phyloP scores from a whole-genome alignment of 495 filamentous ascomycete species.

The Penicillium angulare region DNA sequence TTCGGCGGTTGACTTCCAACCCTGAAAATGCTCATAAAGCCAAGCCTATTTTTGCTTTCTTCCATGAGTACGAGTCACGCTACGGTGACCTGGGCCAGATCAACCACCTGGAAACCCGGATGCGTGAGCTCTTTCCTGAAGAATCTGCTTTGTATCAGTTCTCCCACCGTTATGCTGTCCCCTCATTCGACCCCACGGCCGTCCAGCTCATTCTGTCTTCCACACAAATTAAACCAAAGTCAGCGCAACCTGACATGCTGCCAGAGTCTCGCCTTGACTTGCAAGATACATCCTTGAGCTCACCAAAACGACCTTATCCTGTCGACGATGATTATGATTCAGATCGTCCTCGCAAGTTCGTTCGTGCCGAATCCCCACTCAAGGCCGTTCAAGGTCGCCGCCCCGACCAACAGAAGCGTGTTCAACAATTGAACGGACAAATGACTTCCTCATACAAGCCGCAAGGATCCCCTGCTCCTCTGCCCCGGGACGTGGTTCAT shows the following conservation, averaged over 20 bases:
- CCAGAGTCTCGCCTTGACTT: conserved; percentile 32
- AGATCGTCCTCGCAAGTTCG: conserved; percentile 73
- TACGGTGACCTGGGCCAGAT: conserved; percentile 90
- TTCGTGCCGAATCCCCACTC: conserved; percentile 79
- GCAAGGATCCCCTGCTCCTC: conserved; percentile 45
- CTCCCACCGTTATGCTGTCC: conserved; percentile 66
- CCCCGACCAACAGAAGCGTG: conserved; percentile 72
- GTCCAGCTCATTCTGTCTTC: conserved; percentile 82
- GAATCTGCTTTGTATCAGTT: conserved; percentile 77
- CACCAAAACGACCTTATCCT: conserved; percentile 72
- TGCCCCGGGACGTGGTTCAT: conserved; percentile 80
- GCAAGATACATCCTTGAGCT: conserved; percentile 57
- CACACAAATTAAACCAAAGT: conserved; percentile 68
- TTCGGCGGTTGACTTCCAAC: conserved; percentile 71
- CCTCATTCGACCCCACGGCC: conserved; percentile 70
- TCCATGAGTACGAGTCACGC: conserved; percentile 91
- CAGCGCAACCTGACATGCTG: conserved; percentile 26
- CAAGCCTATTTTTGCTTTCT: conserved; percentile 81
- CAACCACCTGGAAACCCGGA: conserved; percentile 83
- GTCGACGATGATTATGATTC: conserved; percentile 70
- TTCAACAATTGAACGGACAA: conserved; percentile 34
- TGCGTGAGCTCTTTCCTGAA: conserved; percentile 87
- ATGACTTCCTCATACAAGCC: conserved; percentile 38
- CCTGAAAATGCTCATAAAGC: conserved; percentile 69
- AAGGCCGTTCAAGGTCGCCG: conserved; percentile 81